These are phyloP conservation scores for Aspergillus terreus DNA, from an alignment of 2,329 filamentous ascomycete genomes.

Conservation along the genomic window DNA sequence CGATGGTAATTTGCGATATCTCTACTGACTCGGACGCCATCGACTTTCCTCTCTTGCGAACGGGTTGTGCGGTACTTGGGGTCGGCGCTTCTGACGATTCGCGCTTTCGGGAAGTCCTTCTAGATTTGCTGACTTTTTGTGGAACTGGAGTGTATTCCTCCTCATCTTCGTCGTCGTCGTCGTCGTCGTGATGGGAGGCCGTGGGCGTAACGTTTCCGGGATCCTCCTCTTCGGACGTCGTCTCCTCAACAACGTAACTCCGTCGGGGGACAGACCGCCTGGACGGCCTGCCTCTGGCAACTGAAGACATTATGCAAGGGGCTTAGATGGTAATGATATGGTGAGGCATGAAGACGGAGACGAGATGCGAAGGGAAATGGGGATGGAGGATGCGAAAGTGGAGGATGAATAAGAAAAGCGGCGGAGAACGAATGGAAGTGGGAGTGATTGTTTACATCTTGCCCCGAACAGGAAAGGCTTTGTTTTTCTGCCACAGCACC, in stretches of 20 bases:
- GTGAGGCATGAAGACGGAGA: constrained; percentile 20
- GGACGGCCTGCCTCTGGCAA: constrained; percentile 51
- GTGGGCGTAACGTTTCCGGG: constrained; percentile 47
- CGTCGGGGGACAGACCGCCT: constrained; percentile 62
- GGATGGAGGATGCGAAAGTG: constrained; percentile 14
- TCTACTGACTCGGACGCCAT: constrained; percentile 52
- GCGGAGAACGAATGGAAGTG: constrained; percentile 21
- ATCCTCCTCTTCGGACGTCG: constrained; percentile 67
- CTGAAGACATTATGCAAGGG: constrained; percentile 33
- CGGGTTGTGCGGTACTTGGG: constrained; percentile 29
- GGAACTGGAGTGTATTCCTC: constrained; percentile 79
- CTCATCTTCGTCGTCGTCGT: constrained; percentile 64
- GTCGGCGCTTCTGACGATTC: constrained; percentile 50
- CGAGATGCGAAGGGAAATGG: constrained; percentile 9
- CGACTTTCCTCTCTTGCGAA: constrained; percentile 40
- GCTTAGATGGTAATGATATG: constrained; percentile 13
- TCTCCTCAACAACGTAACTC: constrained; percentile 70
- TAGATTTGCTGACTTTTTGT: constrained; percentile 50
- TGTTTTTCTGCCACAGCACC: constrained; percentile 32
- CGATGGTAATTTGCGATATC: constrained; percentile 50
- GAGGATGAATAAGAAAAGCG: constrained; percentile 13
- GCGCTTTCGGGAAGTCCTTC: constrained; percentile 56
- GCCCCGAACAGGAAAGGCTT: constrained; percentile 31
- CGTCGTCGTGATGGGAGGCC: constrained; percentile 44
- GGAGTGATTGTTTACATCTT: constrained; percentile 37